Percentiles rank a stretch among this genome's conserved stretches.
Evolutionary conservation across 257 asterid species (phyloP).

Genomic region (Osmanthus fragrans): DNA sequence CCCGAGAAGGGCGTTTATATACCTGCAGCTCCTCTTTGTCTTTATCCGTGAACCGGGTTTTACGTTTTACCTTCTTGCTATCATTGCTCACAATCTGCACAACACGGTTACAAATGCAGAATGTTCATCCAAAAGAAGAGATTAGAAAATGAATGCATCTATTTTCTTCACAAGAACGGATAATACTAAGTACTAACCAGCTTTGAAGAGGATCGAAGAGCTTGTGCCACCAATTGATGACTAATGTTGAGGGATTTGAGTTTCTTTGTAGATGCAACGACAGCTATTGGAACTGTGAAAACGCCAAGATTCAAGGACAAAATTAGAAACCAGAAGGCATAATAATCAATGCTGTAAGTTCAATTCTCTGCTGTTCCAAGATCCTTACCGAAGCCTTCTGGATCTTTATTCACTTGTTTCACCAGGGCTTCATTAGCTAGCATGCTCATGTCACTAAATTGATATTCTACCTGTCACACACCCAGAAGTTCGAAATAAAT

Average conservation of each 20-base stretch:
- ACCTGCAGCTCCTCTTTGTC: slow-evolving; percentile 96
- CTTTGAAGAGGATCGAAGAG: slow-evolving; percentile 74
- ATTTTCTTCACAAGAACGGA: background rate
- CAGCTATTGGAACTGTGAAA: slow-evolving; percentile 70
- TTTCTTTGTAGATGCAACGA: slow-evolving; percentile 78
- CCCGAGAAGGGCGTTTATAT: background rate
- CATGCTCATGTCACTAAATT: slow-evolving; percentile 94
- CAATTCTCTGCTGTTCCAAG: background rate
- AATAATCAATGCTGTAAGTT: background rate
- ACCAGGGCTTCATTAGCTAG: slow-evolving; percentile 86
- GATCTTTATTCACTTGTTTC: slow-evolving; percentile 77
- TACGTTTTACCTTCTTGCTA: slow-evolving; percentile 81
- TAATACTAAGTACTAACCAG: slow-evolving; percentile 49
- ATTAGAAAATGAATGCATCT: background rate
- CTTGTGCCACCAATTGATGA: slow-evolving; percentile 74
- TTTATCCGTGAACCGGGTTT: slow-evolving; percentile 65
- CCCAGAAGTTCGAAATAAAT: background rate
- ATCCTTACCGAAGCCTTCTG: slow-evolving; percentile 80
- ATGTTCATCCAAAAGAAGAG: background rate
- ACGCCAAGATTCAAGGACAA: background rate
- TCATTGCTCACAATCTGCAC: slow-evolving; percentile 75
- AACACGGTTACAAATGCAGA: background rate
- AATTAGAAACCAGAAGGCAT: too few relatives aligned
- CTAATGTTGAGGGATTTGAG: slow-evolving; percentile 76
- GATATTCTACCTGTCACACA: slow-evolving; percentile 76